phyloP scores from a whole-genome alignment of 2,329 filamentous ascomycete species.

The Ceratocystis albifundus region DNA sequence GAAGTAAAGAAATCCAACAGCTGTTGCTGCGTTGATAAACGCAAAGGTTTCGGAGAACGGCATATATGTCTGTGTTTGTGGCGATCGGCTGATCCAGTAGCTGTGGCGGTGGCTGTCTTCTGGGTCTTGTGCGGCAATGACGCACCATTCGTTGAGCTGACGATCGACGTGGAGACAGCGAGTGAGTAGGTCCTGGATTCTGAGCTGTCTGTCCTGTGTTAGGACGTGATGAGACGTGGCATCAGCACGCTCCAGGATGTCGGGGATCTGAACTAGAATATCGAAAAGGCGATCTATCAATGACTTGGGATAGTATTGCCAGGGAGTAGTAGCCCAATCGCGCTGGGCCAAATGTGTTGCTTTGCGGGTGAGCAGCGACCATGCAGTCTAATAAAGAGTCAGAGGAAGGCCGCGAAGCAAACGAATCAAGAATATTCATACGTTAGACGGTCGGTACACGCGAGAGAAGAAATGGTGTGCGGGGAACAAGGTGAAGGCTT shows the following conservation, averaged over 20 bases:
- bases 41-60: slow-evolving; percentile 38
- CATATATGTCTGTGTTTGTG: slow-evolving; percentile 28
- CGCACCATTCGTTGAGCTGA: slow-evolving; percentile 40
- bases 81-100: slow-evolving; percentile 30
- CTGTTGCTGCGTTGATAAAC: slow-evolving; percentile 37
- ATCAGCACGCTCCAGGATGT: slow-evolving; percentile 38
- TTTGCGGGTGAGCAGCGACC: slow-evolving; percentile 40
- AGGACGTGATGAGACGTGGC: slow-evolving; percentile 32
- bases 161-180: slow-evolving; percentile 39
- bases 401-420: neutral
- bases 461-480: slow-evolving; percentile 47
- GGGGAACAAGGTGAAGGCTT: slow-evolving; percentile 40
- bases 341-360: slow-evolving; percentile 40
- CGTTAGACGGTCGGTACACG: slow-evolving; percentile 42
- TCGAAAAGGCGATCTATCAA: slow-evolving; percentile 43
- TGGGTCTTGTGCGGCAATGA: slow-evolving; percentile 27
- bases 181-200: slow-evolving; percentile 39
- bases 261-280: slow-evolving; percentile 37
- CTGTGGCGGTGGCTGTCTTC: slow-evolving; percentile 23
- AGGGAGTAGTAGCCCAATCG: slow-evolving; percentile 43
- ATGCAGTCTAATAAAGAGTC: slow-evolving; percentile 31
- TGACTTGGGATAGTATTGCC: slow-evolving; percentile 41
- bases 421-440: slow-evolving; percentile 30
- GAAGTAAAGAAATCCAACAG: slow-evolving; percentile 42
- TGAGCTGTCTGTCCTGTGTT: slow-evolving; percentile 34